These are phyloP conservation scores for Backusella mclennaniae DNA, from an alignment of 192 early-diverging fungal genomes.

Conservation along the genomic window DNA sequence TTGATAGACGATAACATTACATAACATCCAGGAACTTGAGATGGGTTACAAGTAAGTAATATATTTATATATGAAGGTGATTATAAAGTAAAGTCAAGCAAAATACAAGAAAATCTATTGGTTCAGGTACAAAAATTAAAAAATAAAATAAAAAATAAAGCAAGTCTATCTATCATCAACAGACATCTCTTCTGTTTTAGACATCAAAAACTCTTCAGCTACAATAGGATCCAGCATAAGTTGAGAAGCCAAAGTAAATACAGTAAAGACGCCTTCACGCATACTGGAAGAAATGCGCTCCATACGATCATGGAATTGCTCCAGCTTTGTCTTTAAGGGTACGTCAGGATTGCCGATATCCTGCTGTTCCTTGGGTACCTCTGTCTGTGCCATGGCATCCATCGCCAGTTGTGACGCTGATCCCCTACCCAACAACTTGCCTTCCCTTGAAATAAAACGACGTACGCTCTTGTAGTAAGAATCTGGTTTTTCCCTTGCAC, in stretches of 20 bases:
- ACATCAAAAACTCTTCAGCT: constrained; percentile 22
- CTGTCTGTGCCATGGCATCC: constrained; percentile 28
- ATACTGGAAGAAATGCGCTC: constrained; percentile 16
- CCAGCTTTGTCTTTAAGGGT: constrained; percentile 19
- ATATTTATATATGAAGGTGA: no score
- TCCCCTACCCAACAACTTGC: not conserved
- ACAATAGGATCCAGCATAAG: constrained; percentile 23
- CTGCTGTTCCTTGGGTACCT: constrained; percentile 24
- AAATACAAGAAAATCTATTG: not conserved
- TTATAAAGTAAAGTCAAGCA: no score
- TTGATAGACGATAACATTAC: no score
- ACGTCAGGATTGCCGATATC: constrained; percentile 20
- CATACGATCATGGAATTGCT: constrained; percentile 29
- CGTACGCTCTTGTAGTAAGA: constrained; percentile 12
- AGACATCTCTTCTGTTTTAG: not conserved
- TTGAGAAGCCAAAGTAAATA: constrained; percentile 20
- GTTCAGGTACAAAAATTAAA: not conserved
- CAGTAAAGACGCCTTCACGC: constrained; percentile 30
- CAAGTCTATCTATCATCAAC: not conserved
- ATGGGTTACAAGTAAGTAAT: no score
- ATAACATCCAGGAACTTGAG: no score
- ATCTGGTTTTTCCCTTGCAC: constrained; percentile 1
- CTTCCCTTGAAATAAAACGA: constrained; percentile 19
- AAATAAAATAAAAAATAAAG: not conserved
- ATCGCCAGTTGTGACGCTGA: constrained; percentile 19